Evolutionary conservation across 1,284 basidiomycete species (phyloP), one percentile per base, ranked within the genome.

Genomic region (Neonothopanus nambi): DNA sequence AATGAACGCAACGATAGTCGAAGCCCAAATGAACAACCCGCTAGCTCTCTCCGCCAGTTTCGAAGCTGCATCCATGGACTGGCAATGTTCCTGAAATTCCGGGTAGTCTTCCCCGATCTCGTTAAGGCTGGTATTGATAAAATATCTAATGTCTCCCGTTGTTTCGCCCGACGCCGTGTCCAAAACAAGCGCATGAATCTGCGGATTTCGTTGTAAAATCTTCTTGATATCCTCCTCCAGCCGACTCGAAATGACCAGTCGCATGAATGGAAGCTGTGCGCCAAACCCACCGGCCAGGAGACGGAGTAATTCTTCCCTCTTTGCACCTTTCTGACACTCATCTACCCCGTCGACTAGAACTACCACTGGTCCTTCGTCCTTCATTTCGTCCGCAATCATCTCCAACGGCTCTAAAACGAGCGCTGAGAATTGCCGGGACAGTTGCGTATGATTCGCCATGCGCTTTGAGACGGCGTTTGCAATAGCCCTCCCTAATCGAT

Each of bases 21-120:
- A 38, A 1, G 46, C 52, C 52, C 52, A 54, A 9, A 54, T 54
- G 40, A 54, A 54, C 24, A 54, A 36, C n/a, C 52, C 52, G 36
- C 37, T 48, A 9, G 52, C 52, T n/a, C 46, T 3, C 6, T 26
- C 36, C 26, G 52, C 17, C 8, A 54, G 37, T 17, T 48, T 13
- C 12, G 17, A 26, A 12, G 36, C 30, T 23, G 37, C 46, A 30
- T 54, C 28, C 5, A 12, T 39, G 18, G 17, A 5, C 13, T 5
- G 18, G n/a, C 35, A 46, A 24, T 38, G 43, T 1, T 52, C 21
- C 21, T 5, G 18, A 15, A 52, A 20, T 11, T 21, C 26, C 17
- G 48, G 24, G 26, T 17, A 21, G 12, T 21, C 11, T 17, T 28
- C 13, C n/a, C 12, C 28, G 13, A 47, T 47, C 17, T 46, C 35